phyloP scores from a whole-genome alignment of 768 basidiomycete genomes.

The Leccinellum albellum region DNA sequence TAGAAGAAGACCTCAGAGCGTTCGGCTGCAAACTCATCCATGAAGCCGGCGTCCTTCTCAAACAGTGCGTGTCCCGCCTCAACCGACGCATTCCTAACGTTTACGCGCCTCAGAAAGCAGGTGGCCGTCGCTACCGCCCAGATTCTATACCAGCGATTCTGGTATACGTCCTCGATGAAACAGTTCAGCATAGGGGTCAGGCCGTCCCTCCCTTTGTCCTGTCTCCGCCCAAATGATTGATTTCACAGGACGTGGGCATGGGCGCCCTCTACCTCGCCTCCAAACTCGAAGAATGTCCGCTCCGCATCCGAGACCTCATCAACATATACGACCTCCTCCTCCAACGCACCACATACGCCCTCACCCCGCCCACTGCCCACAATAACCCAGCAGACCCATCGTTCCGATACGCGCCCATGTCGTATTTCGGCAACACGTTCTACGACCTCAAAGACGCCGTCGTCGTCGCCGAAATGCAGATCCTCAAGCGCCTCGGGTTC shows the following conservation, averaged over 20 bases:
- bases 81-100: neutral
- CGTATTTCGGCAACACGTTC: conserved; percentile 83
- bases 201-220: conserved; percentile 14
- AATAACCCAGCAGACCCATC: conserved; percentile 19
- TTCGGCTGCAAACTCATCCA: conserved; percentile 95
- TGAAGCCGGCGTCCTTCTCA: conserved; percentile 86
- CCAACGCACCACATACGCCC: conserved; percentile 62
- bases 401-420: conserved; percentile 80
- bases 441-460: conserved; percentile 94
- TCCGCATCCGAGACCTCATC: conserved; percentile 90
- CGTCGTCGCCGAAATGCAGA: conserved; percentile 95
- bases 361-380: conserved; percentile 22
- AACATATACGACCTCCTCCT: conserved; percentile 89
- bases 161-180: conserved; percentile 92
- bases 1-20: conserved; percentile 86
- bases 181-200: conserved; percentile 91
- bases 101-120: conserved; percentile 63
- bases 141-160: conserved; percentile 94
- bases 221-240: neutral
- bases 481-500: conserved; percentile 93
- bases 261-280: conserved; percentile 86
- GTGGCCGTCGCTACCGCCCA: conserved; percentile 96
- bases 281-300: conserved; percentile 87
- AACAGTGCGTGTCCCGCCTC: conserved; percentile 59
- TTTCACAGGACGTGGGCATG: conserved; percentile 75